These are phyloP conservation scores for Aspergillus steynii DNA, from an alignment of 495 filamentous ascomycete species.

Conservation along the genomic window DNA sequence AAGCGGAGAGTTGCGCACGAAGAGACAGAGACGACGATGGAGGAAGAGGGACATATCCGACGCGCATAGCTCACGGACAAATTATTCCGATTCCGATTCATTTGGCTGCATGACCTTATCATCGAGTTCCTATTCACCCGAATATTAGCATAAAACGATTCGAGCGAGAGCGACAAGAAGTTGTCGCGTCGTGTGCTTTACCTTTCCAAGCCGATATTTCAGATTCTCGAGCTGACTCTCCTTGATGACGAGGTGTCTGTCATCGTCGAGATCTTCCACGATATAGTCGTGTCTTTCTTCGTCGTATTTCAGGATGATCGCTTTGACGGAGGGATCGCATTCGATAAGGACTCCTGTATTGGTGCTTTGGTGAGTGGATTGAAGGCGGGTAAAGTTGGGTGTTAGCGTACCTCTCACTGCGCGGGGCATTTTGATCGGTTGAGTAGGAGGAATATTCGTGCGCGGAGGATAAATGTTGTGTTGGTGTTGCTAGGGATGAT, in stretches of 20 bases:
- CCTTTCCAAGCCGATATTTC: constrained; percentile 62
- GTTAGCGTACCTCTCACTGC: constrained; percentile 45
- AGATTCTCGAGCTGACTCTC: constrained; percentile 62
- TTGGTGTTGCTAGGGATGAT: not conserved
- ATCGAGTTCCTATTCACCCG: constrained; percentile 45
- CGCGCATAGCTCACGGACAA: no score
- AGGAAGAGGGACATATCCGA: not conserved
- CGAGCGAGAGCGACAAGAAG: not conserved
- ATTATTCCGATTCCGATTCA: constrained; percentile 51
- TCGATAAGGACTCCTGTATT: constrained; percentile 66
- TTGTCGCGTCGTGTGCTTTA: constrained; percentile 27
- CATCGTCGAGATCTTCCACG: constrained; percentile 74
- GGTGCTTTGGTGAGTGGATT: not conserved
- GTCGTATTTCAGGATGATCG: constrained; percentile 74
- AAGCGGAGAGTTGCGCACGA: not conserved
- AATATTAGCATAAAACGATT: constrained; percentile 1
- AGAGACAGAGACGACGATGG: not conserved
- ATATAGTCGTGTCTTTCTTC: constrained; percentile 68
- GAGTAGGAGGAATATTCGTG: no score
- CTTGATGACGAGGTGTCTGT: constrained; percentile 68
- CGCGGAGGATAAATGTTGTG: not conserved
- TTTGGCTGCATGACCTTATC: constrained; percentile 56
- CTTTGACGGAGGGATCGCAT: constrained; percentile 77
- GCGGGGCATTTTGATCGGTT: constrained; percentile 42
- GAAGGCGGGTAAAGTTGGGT: not conserved